Evolutionary conservation across 73 alveolate species (phyloP).

Genomic region (Breviolum minutum): DNA sequence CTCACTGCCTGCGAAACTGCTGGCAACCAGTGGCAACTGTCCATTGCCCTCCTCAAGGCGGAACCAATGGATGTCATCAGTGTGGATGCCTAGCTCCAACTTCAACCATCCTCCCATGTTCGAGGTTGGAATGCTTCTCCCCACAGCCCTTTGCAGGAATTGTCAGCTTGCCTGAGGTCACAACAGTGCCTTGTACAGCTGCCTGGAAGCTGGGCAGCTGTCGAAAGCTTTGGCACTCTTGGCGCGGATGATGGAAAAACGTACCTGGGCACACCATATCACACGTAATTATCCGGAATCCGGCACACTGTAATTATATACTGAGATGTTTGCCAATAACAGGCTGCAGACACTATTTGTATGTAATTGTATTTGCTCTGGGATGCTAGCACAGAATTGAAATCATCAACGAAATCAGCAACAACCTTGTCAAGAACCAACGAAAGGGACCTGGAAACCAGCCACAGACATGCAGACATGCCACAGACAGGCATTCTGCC

Average conservation of each 20-base stretch:
- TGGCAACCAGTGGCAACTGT: neutral
- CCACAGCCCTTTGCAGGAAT: neutral
- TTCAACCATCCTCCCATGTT: too few species aligned
- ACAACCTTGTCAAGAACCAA: too few species aligned
- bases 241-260: neutral
- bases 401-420: too few species aligned
- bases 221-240: neutral
- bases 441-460: neutral
- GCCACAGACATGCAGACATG: neutral
- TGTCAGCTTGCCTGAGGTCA: neutral
- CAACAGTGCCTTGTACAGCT: slow-evolving; percentile 6
- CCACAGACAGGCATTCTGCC: neutral
- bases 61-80: neutral
- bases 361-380: too few species aligned
- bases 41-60: neutral
- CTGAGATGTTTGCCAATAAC: too few species aligned
- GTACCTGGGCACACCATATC: neutral
- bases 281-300: neutral
- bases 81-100: neutral
- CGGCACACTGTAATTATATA: too few species aligned
- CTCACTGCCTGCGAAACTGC: slow-evolving; percentile 17
- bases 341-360: too few species aligned
- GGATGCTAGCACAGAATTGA: too few species aligned
- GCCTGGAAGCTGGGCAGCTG: slow-evolving; percentile 19
- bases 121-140: too few species aligned